These are phyloP conservation scores for Ganoderma meredithae DNA, from an alignment of 1,284 basidiomycete genomes.

Conservation along the genomic window DNA sequence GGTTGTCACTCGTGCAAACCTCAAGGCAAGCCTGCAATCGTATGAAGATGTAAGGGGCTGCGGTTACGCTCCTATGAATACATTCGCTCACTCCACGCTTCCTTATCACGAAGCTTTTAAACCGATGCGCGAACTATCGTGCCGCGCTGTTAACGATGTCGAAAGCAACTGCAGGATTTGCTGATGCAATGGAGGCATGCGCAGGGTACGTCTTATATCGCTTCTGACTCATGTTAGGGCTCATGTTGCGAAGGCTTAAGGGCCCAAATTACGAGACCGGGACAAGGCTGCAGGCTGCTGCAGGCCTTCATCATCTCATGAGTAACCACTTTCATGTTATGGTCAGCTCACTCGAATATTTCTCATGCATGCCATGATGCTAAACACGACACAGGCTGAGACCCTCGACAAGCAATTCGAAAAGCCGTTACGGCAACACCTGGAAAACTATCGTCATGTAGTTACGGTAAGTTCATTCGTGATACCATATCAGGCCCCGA, in stretches of 20 bases:
- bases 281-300: slow-evolving; percentile 81
- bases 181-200: slow-evolving; percentile 85
- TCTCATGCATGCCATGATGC: neutral
- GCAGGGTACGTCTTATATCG: slow-evolving; percentile 66
- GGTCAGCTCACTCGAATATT: slow-evolving; percentile 50
- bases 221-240: neutral
- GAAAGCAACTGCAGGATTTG: slow-evolving; percentile 86
- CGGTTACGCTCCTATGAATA: neutral
- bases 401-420: slow-evolving; percentile 91
- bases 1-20: slow-evolving; percentile 83
- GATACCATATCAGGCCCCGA: neutral
- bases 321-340: slow-evolving; percentile 93
- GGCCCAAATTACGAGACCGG: slow-evolving; percentile 82
- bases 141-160: slow-evolving; percentile 86
- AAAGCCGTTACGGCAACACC: slow-evolving; percentile 84
- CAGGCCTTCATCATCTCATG: slow-evolving; percentile 91
- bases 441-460: slow-evolving; percentile 82
- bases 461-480: slow-evolving; percentile 64
- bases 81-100: slow-evolving; percentile 21
- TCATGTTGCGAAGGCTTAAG: slow-evolving; percentile 62
- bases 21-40: slow-evolving; percentile 79
- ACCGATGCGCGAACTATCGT: slow-evolving; percentile 84
- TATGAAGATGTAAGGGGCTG: slow-evolving; percentile 75
- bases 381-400: slow-evolving; percentile 63
- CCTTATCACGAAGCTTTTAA: slow-evolving; percentile 66